phyloP scores from a whole-genome alignment of 2,329 filamentous ascomycete species.

The Diaporthe aspalathi region DNA sequence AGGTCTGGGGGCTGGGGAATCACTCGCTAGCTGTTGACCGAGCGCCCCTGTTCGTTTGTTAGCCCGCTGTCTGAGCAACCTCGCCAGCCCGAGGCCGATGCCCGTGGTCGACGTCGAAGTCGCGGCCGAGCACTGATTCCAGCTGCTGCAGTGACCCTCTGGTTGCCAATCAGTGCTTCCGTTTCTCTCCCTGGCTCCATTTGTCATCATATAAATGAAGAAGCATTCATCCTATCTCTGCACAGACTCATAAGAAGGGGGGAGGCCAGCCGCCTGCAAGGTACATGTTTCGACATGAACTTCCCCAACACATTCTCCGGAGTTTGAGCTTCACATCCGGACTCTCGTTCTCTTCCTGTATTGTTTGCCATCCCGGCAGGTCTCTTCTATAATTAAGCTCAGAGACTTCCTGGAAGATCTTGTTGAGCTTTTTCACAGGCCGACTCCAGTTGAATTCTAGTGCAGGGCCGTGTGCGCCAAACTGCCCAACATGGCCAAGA shows the following conservation, averaged over 20 bases:
- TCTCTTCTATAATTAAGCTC: not conserved
- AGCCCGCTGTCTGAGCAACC: slow-evolving; percentile 23
- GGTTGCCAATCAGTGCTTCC: not conserved
- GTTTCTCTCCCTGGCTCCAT: slow-evolving; percentile 1
- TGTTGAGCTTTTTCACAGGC: not conserved
- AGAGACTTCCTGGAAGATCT: not conserved
- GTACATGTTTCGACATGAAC: slow-evolving; percentile 18
- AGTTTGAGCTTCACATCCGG: slow-evolving; percentile 9
- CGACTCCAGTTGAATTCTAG: not conserved
- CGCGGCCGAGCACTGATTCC: not conserved
- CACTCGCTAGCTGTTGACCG: not conserved
- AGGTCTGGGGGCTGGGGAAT: not conserved
- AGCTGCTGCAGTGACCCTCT: not conserved
- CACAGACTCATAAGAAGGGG: slow-evolving; percentile 2
- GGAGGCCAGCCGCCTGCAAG: slow-evolving; percentile 16
- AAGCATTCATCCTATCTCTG: slow-evolving; percentile 17
- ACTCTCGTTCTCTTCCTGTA: not conserved
- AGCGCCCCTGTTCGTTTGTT: not conserved
- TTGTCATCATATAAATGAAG: slow-evolving; percentile 8
- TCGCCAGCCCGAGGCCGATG: slow-evolving; percentile 14
- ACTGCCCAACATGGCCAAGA: slow-evolving; percentile 57
- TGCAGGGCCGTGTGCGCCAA: not conserved
- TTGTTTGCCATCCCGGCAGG: not conserved
- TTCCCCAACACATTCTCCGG: slow-evolving; percentile 28
- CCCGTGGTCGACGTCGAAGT: not conserved